phyloP scores from a whole-genome alignment of 495 filamentous ascomycete species.

The Lasiosphaeria ovina region DNA sequence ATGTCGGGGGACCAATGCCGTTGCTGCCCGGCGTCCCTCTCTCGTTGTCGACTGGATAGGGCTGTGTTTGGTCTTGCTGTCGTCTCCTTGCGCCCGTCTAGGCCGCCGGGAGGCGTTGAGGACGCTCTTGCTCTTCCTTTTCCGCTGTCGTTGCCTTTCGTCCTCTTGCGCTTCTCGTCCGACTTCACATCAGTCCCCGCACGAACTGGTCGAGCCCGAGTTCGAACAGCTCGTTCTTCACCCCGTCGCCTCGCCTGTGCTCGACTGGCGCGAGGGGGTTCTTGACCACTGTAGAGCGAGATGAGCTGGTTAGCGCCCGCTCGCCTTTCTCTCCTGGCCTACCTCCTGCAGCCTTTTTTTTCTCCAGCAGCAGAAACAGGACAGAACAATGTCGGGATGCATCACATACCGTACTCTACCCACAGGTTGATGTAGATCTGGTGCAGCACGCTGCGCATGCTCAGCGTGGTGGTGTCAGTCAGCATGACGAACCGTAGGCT shows the following conservation, averaged over 20 bases:
- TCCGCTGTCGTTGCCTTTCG: neutral
- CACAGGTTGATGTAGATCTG: constrained; percentile 98
- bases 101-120: neutral
- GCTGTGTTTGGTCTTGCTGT: no score
- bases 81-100: no score
- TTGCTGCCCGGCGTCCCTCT: no score
- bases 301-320: neutral
- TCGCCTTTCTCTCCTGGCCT: neutral
- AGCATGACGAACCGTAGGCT: constrained; percentile 96
- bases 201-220: constrained; percentile 85
- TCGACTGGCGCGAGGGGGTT: constrained; percentile 89
- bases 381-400: neutral
- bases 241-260: constrained; percentile 82
- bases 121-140: neutral
- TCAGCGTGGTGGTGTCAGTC: constrained; percentile 84
- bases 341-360: neutral
- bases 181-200: constrained; percentile 49
- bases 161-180: neutral
- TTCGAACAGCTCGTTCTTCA: constrained; percentile 94
- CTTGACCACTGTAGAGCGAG: constrained; percentile 68
- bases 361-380: no score
- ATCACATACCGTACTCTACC: constrained; percentile 79
- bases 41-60: no score
- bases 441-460: constrained; percentile 88
- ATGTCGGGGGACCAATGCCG: no score